Percentiles rank a stretch among this genome's conserved stretches.
Evolutionary conservation across 2,329 filamentous ascomycete species (phyloP).

Genomic region (Helminthosporium solani): DNA sequence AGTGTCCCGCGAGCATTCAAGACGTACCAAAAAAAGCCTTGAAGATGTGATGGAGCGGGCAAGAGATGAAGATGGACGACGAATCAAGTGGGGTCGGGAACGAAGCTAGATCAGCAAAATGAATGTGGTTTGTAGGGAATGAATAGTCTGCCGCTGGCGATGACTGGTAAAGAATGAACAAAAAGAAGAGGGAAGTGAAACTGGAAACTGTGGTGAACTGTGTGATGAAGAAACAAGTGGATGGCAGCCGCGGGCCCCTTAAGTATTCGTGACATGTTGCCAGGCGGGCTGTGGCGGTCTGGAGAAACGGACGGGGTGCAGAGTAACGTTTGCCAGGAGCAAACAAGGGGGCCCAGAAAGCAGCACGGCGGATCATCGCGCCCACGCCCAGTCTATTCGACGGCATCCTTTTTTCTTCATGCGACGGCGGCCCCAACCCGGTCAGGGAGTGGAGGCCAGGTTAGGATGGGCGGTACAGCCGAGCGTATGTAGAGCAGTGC

Average conservation of each 20-base stretch:
- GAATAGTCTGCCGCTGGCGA: conserved; percentile 28
- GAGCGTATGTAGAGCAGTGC: background rate
- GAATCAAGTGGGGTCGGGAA: background rate
- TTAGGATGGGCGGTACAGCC: conserved; percentile 13
- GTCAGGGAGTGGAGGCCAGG: conserved; percentile 12
- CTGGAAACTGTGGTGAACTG: conserved; percentile 13
- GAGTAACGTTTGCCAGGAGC: conserved; percentile 7
- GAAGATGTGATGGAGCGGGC: conserved; percentile 1
- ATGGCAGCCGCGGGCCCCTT: conserved; percentile 4
- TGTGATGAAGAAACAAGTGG: conserved; percentile 16
- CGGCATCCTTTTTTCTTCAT: conserved; percentile 10
- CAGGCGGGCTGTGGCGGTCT: conserved; percentile 9
- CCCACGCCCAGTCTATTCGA: conserved; percentile 13
- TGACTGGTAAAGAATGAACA: conserved; percentile 18
- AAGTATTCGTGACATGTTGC: conserved; percentile 8
- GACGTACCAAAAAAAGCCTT: conserved; percentile 3
- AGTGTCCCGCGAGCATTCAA: no score
- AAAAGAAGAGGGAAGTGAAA: conserved; percentile 18
- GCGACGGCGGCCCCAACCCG: conserved; percentile 4
- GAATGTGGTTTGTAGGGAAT: conserved; percentile 18
- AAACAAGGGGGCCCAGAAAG: background rate
- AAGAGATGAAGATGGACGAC: background rate
- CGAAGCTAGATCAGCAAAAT: conserved; percentile 10
- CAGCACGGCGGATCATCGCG: conserved; percentile 16
- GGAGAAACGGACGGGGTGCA: conserved; percentile 13